Percentiles rank a stretch among this genome's conserved stretches.
Evolutionary conservation across 768 basidiomycete genomes (phyloP).

Genomic region (Auricularia heimuer): DNA sequence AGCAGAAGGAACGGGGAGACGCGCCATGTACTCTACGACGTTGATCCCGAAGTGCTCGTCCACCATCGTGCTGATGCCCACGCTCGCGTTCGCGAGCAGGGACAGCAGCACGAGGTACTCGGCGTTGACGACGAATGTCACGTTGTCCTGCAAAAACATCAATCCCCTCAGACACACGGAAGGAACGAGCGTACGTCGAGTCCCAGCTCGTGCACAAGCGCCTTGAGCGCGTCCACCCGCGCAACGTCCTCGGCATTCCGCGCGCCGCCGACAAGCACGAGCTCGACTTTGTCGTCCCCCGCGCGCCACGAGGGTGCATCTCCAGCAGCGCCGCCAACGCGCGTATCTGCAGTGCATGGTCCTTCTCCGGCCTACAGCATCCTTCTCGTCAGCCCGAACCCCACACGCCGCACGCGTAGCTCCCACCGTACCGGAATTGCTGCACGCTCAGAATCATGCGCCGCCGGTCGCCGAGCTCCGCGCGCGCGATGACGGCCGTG

Average conservation of each 20-base stretch:
- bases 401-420: too few relatives aligned
- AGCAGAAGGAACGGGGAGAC: slow-evolving; percentile 16
- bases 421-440: slow-evolving; percentile 59
- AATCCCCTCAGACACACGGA: too few relatives aligned
- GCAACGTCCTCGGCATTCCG: slow-evolving; percentile 67
- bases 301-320: slow-evolving; percentile 41
- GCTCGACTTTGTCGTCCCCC: slow-evolving; percentile 30
- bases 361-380: slow-evolving; percentile 75
- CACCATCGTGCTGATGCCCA: slow-evolving; percentile 93
- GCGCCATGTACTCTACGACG: slow-evolving; percentile 93
- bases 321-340: slow-evolving; percentile 55
- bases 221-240: slow-evolving; percentile 53
- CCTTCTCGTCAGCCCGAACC: too few relatives aligned
- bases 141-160: slow-evolving; percentile 39
- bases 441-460: slow-evolving; percentile 76
- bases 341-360: slow-evolving; percentile 70
- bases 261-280: slow-evolving; percentile 78
- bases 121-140: slow-evolving; percentile 77
- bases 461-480: slow-evolving; percentile 43
- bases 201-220: slow-evolving; percentile 49
- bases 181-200: too few relatives aligned
- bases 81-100: slow-evolving; percentile 64
- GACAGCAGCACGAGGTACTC: slow-evolving; percentile 58
- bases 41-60: slow-evolving; percentile 99
- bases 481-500: slow-evolving; percentile 56